Evolutionary conservation across 805 yeast genomes (phyloP), one percentile per base, ranked within the genome.

Genomic region (Teunomyces aglyptinius): DNA sequence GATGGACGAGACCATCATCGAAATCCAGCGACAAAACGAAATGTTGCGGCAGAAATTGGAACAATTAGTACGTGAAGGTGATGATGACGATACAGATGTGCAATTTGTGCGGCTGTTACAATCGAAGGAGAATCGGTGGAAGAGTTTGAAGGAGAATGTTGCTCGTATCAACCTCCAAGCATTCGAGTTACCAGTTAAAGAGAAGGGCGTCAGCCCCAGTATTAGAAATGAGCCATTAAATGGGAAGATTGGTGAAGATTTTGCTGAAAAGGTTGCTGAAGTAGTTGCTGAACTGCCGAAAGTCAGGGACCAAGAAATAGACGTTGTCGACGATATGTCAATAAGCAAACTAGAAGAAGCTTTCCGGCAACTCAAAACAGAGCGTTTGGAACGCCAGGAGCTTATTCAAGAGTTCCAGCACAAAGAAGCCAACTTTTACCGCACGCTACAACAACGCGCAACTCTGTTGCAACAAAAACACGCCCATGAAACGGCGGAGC

Each of bases 91-190:
- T 26, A 36, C 39, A 5, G 39, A 36, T 20, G 39, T 36, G 5
- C 39, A 36, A 16, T 36, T 36, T 20, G 28, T 36, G n/a, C 39
- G 39, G 7, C 39, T 36, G 28, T 22, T 36, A 11, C 16, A 20
- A 22, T 12, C 27, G 28, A 43, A 47, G 34, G 51, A 43, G 38
- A 43, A 41, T 35, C 43, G 45, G 11, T 46, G 38, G 46, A 47
- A 24, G 45, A 56, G 54, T 24, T 49, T 66, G 28, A 54, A 54
- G 38, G 58, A 55, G 28, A 57, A 55, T 19, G 63, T 65, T 18
- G 46, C 52, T 12, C 54, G 54, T 36, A 59, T 61, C 38, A 57
- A 54, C 19, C 51, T 50, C 29, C 54, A 56, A 6, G 52, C 53
- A 13, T 61, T 54, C 44, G 58, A 55, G 5, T 28, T 59, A 15